phyloP scores from a whole-genome alignment of 2,329 filamentous ascomycete species.

The Colletotrichum graminicola region DNA sequence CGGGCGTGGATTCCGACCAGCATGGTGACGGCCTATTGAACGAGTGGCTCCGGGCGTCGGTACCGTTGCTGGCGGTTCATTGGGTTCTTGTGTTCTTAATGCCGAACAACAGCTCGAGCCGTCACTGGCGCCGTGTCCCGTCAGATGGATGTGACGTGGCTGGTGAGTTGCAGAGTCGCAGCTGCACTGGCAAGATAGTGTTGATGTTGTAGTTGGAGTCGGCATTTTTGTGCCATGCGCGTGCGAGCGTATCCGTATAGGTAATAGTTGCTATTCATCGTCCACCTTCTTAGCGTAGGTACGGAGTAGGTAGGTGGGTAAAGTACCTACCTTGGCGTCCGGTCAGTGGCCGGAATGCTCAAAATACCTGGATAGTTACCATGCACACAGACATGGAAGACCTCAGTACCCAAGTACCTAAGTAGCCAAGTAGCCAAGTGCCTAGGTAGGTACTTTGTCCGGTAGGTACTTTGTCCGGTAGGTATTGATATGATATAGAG shows the following conservation, averaged over 20 bases:
- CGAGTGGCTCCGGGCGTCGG: conserved; percentile 12
- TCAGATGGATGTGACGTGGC: conserved; percentile 26
- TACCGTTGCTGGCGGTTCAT: background rate
- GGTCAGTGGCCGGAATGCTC: conserved; percentile 12
- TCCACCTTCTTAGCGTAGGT: background rate
- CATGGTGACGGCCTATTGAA: background rate
- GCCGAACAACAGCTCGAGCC: conserved; percentile 17
- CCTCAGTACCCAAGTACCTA: too few relatives aligned
- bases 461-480: too few relatives aligned
- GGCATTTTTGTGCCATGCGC: too few relatives aligned
- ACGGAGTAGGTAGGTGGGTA: background rate
- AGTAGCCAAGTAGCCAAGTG: too few relatives aligned
- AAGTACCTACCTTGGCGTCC: conserved; percentile 1
- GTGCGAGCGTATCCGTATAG: background rate
- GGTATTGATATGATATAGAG: too few relatives aligned
- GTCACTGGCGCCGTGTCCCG: conserved; percentile 33
- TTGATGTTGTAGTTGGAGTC: too few relatives aligned
- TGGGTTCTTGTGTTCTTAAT: conserved; percentile 6
- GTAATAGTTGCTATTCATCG: conserved; percentile 12
- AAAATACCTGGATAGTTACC: too few relatives aligned
- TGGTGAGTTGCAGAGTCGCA: conserved; percentile 1
- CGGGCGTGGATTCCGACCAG: background rate
- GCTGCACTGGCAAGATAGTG: too few relatives aligned
- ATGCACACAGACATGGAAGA: background rate
- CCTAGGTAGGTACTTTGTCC: too few relatives aligned